Evolutionary conservation across 371 early-diverging fungal species (phyloP).

Genomic region (Paraphysoderma sedebokerense): DNA sequence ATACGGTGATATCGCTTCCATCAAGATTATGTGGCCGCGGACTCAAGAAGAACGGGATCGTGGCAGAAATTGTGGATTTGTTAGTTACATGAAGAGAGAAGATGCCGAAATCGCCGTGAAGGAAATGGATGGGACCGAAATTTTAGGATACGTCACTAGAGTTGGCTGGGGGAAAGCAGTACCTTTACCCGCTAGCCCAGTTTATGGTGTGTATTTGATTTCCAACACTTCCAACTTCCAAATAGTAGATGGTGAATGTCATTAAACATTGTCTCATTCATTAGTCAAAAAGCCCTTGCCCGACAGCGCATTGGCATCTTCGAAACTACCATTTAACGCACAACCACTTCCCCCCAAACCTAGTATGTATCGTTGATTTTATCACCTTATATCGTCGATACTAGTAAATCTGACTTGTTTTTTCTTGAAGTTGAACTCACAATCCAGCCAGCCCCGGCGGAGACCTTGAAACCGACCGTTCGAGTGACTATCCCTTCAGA

Average conservation of each 20-base stretch:
- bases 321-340: background rate
- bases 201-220: slow-evolving; percentile 36
- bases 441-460: slow-evolving; percentile 12
- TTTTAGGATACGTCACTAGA: slow-evolving; percentile 42
- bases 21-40: slow-evolving; percentile 93
- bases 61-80: slow-evolving; percentile 62
- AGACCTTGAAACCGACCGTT: too few species aligned
- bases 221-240: too few species aligned
- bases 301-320: background rate
- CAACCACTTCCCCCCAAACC: background rate
- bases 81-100: slow-evolving; percentile 68
- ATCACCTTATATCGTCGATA: background rate
- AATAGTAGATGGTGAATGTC: too few species aligned
- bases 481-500: slow-evolving; percentile 46
- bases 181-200: slow-evolving; percentile 53
- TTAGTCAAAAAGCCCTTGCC: background rate
- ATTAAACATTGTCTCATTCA: background rate
- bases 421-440: background rate
- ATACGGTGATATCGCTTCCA: slow-evolving; percentile 72
- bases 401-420: background rate
- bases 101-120: slow-evolving; percentile 55
- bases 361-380: background rate
- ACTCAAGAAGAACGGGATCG: slow-evolving; percentile 64
- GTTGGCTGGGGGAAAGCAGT: slow-evolving; percentile 86
- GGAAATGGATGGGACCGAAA: slow-evolving; percentile 48